These are phyloP conservation scores for Colletotrichum sp. DNA, from an alignment of 2,329 filamentous ascomycete genomes.

Conservation along the genomic window DNA sequence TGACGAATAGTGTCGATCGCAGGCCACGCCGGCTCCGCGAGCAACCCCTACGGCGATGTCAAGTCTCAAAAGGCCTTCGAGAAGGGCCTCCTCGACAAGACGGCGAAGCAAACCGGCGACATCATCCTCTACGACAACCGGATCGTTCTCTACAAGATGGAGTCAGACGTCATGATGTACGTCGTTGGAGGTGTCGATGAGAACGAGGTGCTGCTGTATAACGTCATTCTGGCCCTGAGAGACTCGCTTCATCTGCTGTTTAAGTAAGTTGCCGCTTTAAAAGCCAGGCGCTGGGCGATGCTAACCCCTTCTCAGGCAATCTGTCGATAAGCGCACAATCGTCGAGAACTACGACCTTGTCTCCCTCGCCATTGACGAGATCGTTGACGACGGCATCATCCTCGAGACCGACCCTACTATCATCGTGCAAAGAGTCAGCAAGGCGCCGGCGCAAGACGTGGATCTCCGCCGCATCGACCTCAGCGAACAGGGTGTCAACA, in stretches of 20 bases:
- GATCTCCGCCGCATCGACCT: constrained; percentile 94
- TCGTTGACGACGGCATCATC: constrained; percentile 93
- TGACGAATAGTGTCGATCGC: background rate
- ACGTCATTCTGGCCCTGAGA: constrained; percentile 87
- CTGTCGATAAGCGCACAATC: constrained; percentile 95
- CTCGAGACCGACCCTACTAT: constrained; percentile 96
- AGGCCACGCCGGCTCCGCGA: constrained; percentile 34
- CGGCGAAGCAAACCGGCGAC: constrained; percentile 91
- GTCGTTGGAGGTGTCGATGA: constrained; percentile 90
- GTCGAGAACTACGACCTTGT: constrained; percentile 96
- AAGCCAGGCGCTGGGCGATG: background rate
- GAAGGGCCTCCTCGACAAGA: constrained; percentile 95
- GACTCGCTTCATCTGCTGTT: constrained; percentile 91
- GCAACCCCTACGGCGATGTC: constrained; percentile 82
- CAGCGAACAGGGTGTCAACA: constrained; percentile 93
- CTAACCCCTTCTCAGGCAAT: constrained; percentile 67
- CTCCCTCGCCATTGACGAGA: constrained; percentile 92
- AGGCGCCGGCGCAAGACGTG: constrained; percentile 88
- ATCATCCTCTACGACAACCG: constrained; percentile 98
- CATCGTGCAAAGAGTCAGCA: constrained; percentile 90
- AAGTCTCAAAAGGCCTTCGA: constrained; percentile 98
- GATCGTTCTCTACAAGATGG: constrained; percentile 96
- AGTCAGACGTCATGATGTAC: constrained; percentile 96
- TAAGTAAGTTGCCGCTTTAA: constrained; percentile 67
- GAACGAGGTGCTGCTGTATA: constrained; percentile 97